Evolutionary conservation across 305 asterid genomes (phyloP).

Genomic region (Euphrasia arctica): DNA sequence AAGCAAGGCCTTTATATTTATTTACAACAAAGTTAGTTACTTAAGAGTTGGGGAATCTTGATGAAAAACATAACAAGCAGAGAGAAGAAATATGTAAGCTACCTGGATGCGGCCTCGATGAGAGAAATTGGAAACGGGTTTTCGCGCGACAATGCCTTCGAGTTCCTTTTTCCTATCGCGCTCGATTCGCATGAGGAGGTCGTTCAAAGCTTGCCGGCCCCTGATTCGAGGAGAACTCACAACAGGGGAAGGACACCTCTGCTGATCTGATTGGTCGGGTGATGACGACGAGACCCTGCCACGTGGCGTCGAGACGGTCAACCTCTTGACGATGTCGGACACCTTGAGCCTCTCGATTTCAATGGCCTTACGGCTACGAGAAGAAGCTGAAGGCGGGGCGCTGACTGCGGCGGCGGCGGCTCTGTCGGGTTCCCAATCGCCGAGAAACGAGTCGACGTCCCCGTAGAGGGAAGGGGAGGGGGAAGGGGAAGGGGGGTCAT

Average conservation of each 20-base stretch:
- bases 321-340: slow-evolving; percentile 61
- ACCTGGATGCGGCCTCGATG: slow-evolving; percentile 90
- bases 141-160: slow-evolving; percentile 39
- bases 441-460: slow-evolving; percentile 37
- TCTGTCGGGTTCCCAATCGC: slow-evolving; percentile 52
- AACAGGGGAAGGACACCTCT: slow-evolving; percentile 30
- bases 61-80: background rate
- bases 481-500: slow-evolving; percentile 20
- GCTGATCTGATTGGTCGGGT: slow-evolving; percentile 30
- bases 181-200: slow-evolving; percentile 57
- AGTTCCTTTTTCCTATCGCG: slow-evolving; percentile 64
- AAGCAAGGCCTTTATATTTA: slow-evolving; percentile 53
- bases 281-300: background rate
- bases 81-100: background rate
- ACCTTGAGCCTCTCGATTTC: slow-evolving; percentile 75
- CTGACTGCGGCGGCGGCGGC: slow-evolving; percentile 6
- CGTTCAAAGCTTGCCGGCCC: slow-evolving; percentile 71
- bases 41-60: too few relatives aligned
- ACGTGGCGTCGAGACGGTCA: slow-evolving; percentile 33
- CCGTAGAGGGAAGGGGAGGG: slow-evolving; percentile 29
- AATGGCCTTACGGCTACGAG: slow-evolving; percentile 42
- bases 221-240: slow-evolving; percentile 53
- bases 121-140: slow-evolving; percentile 67
- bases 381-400: slow-evolving; percentile 4
- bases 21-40: background rate